Conservation (phyloP, 2,329 filamentous ascomycete genomes). For the Rutstroemia sp. region DNA sequence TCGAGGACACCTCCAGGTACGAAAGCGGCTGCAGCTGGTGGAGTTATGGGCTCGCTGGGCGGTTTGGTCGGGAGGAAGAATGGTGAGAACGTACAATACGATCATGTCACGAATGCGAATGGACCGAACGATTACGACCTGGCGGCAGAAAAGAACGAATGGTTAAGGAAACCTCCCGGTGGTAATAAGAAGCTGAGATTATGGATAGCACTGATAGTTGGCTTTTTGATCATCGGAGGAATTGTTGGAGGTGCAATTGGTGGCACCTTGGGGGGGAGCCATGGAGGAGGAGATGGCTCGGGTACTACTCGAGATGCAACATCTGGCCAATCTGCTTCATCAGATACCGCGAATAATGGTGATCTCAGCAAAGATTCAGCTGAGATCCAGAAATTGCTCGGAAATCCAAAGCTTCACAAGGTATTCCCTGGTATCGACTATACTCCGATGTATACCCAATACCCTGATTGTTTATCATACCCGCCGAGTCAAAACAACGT, state of each 20-base stretch:
- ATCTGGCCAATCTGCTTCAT: slow-evolving; percentile 38
- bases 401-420: slow-evolving; percentile 77
- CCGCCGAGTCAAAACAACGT: slow-evolving; percentile 91
- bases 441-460: slow-evolving; percentile 85
- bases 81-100: slow-evolving; percentile 23
- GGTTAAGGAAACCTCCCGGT: slow-evolving; percentile 51
- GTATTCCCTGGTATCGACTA: slow-evolving; percentile 96
- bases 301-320: slow-evolving; percentile 21
- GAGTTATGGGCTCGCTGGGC: slow-evolving; percentile 24
- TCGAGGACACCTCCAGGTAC: slow-evolving; percentile 21
- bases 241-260: slow-evolving; percentile 71
- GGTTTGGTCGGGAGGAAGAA: slow-evolving; percentile 24
- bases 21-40: slow-evolving; percentile 36
- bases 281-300: slow-evolving; percentile 24
- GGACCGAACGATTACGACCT: slow-evolving; percentile 20
- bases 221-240: slow-evolving; percentile 58
- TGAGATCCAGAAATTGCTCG: slow-evolving; percentile 75
- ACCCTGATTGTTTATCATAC: slow-evolving; percentile 69
- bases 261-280: slow-evolving; percentile 28
- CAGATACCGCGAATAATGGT: slow-evolving; percentile 56
- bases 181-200: slow-evolving; percentile 62
- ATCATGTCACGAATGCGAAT: slow-evolving; percentile 18
- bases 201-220: slow-evolving; percentile 58
- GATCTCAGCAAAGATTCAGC: slow-evolving; percentile 66
- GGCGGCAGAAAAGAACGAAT: slow-evolving; percentile 55